Evolutionary conservation across 495 filamentous ascomycete genomes (phyloP).

Genomic region (Aspergillus affinis): DNA sequence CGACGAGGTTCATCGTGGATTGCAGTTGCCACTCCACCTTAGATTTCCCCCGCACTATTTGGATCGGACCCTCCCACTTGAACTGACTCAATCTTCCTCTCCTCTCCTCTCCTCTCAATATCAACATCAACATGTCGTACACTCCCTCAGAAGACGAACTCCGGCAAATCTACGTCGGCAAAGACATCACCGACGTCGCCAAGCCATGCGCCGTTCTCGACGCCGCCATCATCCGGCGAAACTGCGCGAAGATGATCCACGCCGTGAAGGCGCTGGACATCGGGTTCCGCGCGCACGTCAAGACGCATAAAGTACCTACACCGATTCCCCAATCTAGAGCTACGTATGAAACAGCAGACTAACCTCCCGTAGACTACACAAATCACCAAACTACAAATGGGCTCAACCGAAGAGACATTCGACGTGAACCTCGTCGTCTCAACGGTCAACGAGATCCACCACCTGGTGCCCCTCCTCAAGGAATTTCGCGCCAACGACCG

Average conservation of each 20-base stretch:
- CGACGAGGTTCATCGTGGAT: too few relatives aligned
- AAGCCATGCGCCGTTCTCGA: neutral
- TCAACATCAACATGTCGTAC: neutral
- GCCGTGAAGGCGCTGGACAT: neutral
- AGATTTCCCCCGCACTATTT: neutral
- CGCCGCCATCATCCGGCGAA: neutral
- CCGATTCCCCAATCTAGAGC: too few relatives aligned
- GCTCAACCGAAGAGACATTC: slow-evolving; percentile 32
- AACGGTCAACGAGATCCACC: slow-evolving; percentile 74
- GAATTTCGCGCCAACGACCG: slow-evolving; percentile 52
- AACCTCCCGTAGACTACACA: slow-evolving; percentile 60
- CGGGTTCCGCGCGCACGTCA: neutral
- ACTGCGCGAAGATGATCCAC: neutral
- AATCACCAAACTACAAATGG: slow-evolving; percentile 72
- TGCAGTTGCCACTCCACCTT: too few relatives aligned
- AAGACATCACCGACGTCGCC: neutral
- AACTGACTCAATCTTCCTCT: neutral
- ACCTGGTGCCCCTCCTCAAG: slow-evolving; percentile 60
- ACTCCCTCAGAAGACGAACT: neutral
- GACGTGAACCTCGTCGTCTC: slow-evolving; percentile 72
- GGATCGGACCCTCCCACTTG: too few relatives aligned
- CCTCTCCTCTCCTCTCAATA: too few relatives aligned
- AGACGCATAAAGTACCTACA: neutral
- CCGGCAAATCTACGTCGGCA: neutral
- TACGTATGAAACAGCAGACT: too few relatives aligned